Evolutionary conservation across 2,329 filamentous ascomycete species (phyloP).

Genomic region (Bertia moriformis): DNA sequence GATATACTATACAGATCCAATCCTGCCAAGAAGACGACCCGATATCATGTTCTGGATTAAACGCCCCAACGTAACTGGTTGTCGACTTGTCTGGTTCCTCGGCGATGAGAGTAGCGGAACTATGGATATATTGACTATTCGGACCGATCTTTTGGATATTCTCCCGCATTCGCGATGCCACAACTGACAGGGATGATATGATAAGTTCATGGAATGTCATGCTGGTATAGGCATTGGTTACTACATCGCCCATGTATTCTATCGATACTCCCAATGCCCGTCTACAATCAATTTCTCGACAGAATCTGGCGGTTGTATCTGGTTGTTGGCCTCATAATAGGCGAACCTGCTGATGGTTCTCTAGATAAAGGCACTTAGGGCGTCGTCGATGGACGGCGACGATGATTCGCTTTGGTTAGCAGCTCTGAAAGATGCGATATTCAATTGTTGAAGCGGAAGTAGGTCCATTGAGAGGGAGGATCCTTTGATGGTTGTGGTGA

Average conservation of each 20-base stretch:
- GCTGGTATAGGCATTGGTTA: background rate
- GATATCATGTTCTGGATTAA: background rate
- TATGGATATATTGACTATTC: background rate
- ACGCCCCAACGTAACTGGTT: background rate
- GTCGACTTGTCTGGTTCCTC: background rate
- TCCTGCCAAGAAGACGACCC: background rate
- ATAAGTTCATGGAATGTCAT: background rate
- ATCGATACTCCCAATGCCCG: background rate
- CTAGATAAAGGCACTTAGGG: background rate
- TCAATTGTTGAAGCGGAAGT: background rate
- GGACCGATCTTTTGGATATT: background rate
- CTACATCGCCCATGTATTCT: slow-evolving; percentile 1
- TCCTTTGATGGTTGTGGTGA: background rate
- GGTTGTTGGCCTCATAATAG: background rate
- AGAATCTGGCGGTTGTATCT: background rate
- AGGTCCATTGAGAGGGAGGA: background rate
- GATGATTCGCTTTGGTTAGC: too few relatives aligned
- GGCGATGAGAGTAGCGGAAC: background rate
- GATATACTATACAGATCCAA: background rate
- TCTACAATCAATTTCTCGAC: background rate
- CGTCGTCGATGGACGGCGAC: background rate
- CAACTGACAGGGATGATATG: background rate
- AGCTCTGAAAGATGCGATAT: background rate
- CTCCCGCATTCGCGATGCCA: background rate
- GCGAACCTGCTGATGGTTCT: background rate